Base-by-base conservation (phyloP, 2,329 filamentous ascomycete species). In the Fusarium proliferatum region DNA sequence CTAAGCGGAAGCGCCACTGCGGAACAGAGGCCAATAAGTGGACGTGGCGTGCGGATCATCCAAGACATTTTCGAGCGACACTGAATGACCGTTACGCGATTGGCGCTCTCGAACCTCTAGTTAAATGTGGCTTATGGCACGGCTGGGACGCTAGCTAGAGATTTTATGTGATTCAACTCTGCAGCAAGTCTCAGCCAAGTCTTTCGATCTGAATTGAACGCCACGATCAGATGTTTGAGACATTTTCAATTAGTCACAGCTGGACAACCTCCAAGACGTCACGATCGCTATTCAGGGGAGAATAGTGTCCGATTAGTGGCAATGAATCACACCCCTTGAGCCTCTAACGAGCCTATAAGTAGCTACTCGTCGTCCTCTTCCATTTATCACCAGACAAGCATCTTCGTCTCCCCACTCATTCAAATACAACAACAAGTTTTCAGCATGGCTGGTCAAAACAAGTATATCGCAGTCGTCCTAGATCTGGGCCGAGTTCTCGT, bases 401-500 rank as follows among this genome's bases (percentile, higher is more conserved):
- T n/a, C n/a, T n/a, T n/a, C n/a, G n/a, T n/a, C n/a, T n/a, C n/a
- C n/a, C n/a, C n/a, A n/a, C n/a, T n/a, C n/a, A n/a, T n/a, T n/a
- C n/a, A n/a, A n/a, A n/a, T n/a, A n/a, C n/a, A n/a, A n/a, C n/a
- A n/a, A n/a, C n/a, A n/a, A n/a, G n/a, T n/a, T n/a, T n/a, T n/a
- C n/a, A n/a, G n/a, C n/a, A n/a, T n/a, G n/a, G n/a, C n/a, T n/a
- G n/a, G n/a, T n/a, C n/a, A n/a, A n/a, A n/a, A n/a, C n/a, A n/a
- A n/a, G n/a, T n/a, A n/a, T n/a, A n/a, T n/a, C n/a, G 38, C 66
- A 3, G 33, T 67, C 8, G 26, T 69, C 21, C 30, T 67, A 3
- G 43, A 67, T 7, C 21, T 67, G 4, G 43, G 49, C 10, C 49
- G 49, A 17, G 62, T 67, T 3, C 52, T 69, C 19, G 33, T n/a